phyloP scores from a whole-genome alignment of 208 protist genomes.

The Angomonas ambiguus region DNA sequence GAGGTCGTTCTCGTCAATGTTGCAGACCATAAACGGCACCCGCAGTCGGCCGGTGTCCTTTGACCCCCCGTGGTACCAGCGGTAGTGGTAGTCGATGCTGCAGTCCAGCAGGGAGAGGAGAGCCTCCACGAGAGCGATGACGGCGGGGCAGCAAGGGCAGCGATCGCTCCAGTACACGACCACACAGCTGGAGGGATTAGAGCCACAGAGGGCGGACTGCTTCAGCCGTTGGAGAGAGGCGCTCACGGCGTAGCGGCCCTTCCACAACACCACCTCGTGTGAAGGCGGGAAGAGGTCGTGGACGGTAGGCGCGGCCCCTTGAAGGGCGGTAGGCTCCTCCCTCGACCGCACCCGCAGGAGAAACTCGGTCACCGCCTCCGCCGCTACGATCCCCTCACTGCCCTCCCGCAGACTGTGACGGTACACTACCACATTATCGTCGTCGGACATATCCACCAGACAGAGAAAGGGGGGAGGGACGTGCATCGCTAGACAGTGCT shows the following conservation, averaged over 20 bases:
- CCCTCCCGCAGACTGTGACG: conserved; percentile 11
- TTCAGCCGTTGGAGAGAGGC: not conserved
- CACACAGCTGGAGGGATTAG: conserved; percentile 23
- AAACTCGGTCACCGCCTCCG: not conserved
- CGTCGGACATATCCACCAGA: conserved; percentile 27
- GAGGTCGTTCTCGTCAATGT: conserved; percentile 71
- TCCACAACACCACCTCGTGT: not conserved
- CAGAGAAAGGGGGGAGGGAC: conserved; percentile 29
- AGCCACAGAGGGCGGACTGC: not conserved
- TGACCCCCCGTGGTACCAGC: conserved; percentile 15
- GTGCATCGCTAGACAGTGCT: conserved; percentile 34
- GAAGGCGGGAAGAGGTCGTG: not conserved
- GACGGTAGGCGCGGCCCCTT: not conserved
- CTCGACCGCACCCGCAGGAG: not conserved
- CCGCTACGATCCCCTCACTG: not conserved
- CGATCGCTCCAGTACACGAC: conserved; percentile 61
- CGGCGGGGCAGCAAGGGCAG: conserved; percentile 48
- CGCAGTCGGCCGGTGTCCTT: not conserved
- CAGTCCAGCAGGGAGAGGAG: conserved; percentile 29
- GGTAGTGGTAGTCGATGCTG: conserved; percentile 12
- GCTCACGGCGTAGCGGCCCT: not conserved
- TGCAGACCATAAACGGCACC: conserved; percentile 43
- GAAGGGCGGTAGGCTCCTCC: not conserved
- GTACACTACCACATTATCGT: conserved; percentile 31
- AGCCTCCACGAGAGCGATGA: conserved; percentile 44